Conservation (phyloP, 2,329 filamentous ascomycete genomes). For the Ophiosphaerella korrae region DNA sequence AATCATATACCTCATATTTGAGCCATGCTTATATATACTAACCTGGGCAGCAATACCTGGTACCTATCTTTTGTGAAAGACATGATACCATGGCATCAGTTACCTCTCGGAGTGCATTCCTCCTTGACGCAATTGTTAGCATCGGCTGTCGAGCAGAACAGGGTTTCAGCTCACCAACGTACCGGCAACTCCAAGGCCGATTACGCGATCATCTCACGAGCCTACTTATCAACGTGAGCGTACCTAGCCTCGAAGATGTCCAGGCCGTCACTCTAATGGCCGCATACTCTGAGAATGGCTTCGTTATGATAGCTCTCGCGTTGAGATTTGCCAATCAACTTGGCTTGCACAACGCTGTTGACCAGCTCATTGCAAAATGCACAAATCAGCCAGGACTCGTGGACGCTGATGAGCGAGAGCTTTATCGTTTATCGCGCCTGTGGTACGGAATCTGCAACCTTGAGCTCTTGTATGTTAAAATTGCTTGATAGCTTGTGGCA, state of each 20-base stretch:
- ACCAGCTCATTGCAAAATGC: slow-evolving; percentile 45
- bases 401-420: slow-evolving; percentile 32
- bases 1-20: too few relatives aligned
- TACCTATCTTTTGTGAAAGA: slow-evolving; percentile 55
- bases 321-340: slow-evolving; percentile 58
- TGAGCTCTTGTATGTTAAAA: slow-evolving; percentile 49
- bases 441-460: slow-evolving; percentile 61
- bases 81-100: slow-evolving; percentile 56
- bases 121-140: slow-evolving; percentile 59
- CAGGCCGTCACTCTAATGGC: slow-evolving; percentile 60
- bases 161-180: slow-evolving; percentile 48
- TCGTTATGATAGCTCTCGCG: slow-evolving; percentile 57
- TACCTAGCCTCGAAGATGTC: slow-evolving; percentile 54
- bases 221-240: slow-evolving; percentile 49
- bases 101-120: slow-evolving; percentile 53
- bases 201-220: slow-evolving; percentile 53
- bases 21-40: background rate
- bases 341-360: slow-evolving; percentile 47
- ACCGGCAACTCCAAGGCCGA: slow-evolving; percentile 38
- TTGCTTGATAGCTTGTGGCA: too few relatives aligned
- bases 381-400: background rate
- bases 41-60: slow-evolving; percentile 51
- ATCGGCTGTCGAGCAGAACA: slow-evolving; percentile 58
- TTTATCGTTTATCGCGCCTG: slow-evolving; percentile 49
- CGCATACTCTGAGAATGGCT: slow-evolving; percentile 59